Conservation (phyloP, 2,329 filamentous ascomycete species). For the Colletotrichum incanum region DNA sequence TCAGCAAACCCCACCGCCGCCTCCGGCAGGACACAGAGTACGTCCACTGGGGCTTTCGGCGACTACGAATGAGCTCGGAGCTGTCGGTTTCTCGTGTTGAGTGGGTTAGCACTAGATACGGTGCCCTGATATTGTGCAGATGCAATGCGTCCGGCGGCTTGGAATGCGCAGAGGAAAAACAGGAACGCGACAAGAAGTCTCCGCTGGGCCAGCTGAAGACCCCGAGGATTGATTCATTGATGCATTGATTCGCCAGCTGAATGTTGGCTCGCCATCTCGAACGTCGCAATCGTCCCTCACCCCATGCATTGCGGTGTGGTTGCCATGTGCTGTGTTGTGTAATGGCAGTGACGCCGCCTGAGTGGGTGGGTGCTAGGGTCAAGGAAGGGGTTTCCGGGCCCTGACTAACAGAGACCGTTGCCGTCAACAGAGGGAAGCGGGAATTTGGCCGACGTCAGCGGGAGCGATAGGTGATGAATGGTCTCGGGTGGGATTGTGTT, state of each 20-base stretch:
- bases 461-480: slow-evolving; percentile 7
- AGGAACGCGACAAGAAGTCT: neutral
- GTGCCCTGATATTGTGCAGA: slow-evolving; percentile 21
- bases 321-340: neutral
- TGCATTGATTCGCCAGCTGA: slow-evolving; percentile 5
- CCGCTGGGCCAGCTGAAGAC: slow-evolving; percentile 2
- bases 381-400: slow-evolving; percentile 17
- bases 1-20: slow-evolving; percentile 1
- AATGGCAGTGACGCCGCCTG: neutral
- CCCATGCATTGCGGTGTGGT: neutral
- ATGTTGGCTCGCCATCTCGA: neutral
- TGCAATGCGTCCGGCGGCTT: slow-evolving; percentile 7
- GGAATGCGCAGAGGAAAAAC: neutral
- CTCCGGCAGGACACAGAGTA: neutral
- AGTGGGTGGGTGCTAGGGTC: neutral
- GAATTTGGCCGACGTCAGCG: slow-evolving; percentile 40
- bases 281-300: slow-evolving; percentile 10
- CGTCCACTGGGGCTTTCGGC: neutral
- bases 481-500: slow-evolving; percentile 8
- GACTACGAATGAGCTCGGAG: slow-evolving; percentile 5
- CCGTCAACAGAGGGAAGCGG: slow-evolving; percentile 10
- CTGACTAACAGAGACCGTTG: slow-evolving; percentile 24
- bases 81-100: slow-evolving; percentile 4
- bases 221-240: neutral
- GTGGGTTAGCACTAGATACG: slow-evolving; percentile 7